Evolutionary conservation across 2,329 filamentous ascomycete genomes (phyloP).

Genomic region (Seiridium unicorne): DNA sequence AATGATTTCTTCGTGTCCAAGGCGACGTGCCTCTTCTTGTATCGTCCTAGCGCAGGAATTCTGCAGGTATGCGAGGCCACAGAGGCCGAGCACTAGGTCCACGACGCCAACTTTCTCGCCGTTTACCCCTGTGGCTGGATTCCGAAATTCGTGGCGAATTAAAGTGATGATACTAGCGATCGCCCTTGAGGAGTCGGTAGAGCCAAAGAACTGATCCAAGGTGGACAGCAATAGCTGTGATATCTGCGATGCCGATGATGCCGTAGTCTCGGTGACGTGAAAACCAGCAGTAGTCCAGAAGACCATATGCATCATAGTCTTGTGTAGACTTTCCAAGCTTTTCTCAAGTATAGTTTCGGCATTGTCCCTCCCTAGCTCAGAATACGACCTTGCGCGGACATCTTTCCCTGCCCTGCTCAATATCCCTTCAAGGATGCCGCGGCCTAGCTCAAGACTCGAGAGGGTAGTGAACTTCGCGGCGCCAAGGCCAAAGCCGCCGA

Average conservation of each 20-base stretch:
- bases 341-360: slow-evolving; percentile 56
- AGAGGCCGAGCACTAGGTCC: slow-evolving; percentile 60
- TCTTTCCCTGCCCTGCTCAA: slow-evolving; percentile 52
- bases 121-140: slow-evolving; percentile 56
- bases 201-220: slow-evolving; percentile 64
- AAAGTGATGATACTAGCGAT: slow-evolving; percentile 66
- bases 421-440: slow-evolving; percentile 53
- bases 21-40: slow-evolving; percentile 46
- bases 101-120: slow-evolving; percentile 60
- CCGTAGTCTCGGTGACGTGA: slow-evolving; percentile 53
- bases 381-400: slow-evolving; percentile 40
- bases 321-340: slow-evolving; percentile 55
- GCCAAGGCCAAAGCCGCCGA: slow-evolving; percentile 50
- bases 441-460: slow-evolving; percentile 56
- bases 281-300: slow-evolving; percentile 63
- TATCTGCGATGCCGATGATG: slow-evolving; percentile 53
- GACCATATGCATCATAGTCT: slow-evolving; percentile 55
- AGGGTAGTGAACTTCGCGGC: slow-evolving; percentile 55
- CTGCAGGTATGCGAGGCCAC: slow-evolving; percentile 62
- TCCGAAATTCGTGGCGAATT: slow-evolving; percentile 62
- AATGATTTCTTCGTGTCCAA: slow-evolving; percentile 54
- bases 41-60: slow-evolving; percentile 50
- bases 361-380: slow-evolving; percentile 47
- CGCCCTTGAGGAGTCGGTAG: slow-evolving; percentile 66
- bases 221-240: slow-evolving; percentile 58